These are phyloP conservation scores for Globisporangium megalacanthum DNA, from an alignment of 352 stramenopile genomes.

Conservation along the genomic window DNA sequence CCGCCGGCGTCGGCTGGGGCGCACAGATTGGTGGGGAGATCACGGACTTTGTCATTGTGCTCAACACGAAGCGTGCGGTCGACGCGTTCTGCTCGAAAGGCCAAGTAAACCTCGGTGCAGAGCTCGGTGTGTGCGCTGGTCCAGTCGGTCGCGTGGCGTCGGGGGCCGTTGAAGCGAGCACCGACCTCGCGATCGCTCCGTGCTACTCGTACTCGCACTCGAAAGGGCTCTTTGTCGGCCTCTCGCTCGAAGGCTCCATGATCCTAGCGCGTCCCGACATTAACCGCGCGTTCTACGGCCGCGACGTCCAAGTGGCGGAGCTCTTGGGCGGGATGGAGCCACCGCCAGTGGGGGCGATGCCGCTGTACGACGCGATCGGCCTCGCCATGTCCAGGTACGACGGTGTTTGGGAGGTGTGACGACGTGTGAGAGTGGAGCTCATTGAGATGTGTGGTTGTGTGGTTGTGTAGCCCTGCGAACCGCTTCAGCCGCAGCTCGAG, in stretches of 20 bases:
- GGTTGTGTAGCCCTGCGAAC: constrained; percentile 48
- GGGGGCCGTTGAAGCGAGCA: constrained; percentile 66
- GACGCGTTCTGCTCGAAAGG: constrained; percentile 82
- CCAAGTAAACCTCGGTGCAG: constrained; percentile 88
- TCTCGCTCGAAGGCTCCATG: constrained; percentile 88
- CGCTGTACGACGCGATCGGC: constrained; percentile 83
- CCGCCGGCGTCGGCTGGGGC: constrained; percentile 87
- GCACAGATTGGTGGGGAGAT: constrained; percentile 90
- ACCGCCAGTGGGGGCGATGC: constrained; percentile 71
- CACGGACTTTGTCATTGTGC: constrained; percentile 92
- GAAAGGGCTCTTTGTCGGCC: constrained; percentile 86
- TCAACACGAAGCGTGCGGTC: constrained; percentile 87
- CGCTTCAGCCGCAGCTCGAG: constrained; percentile 39
- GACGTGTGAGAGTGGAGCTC: no score
- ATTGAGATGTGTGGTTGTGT: no score
- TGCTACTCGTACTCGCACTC: constrained; percentile 92
- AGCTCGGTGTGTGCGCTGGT: constrained; percentile 85
- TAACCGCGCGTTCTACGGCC: constrained; percentile 92
- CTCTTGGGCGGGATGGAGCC: constrained; percentile 73
- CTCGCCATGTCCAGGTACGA: constrained; percentile 56
- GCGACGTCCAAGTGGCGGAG: constrained; percentile 52
- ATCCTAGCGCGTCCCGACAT: constrained; percentile 86
- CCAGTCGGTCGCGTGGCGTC: constrained; percentile 86
- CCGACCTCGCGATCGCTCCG: constrained; percentile 73
- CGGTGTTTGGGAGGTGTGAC: no score